These are phyloP conservation scores for Talaromyces funiculosus DNA, from an alignment of 2,329 filamentous ascomycete genomes.

Conservation along the genomic window DNA sequence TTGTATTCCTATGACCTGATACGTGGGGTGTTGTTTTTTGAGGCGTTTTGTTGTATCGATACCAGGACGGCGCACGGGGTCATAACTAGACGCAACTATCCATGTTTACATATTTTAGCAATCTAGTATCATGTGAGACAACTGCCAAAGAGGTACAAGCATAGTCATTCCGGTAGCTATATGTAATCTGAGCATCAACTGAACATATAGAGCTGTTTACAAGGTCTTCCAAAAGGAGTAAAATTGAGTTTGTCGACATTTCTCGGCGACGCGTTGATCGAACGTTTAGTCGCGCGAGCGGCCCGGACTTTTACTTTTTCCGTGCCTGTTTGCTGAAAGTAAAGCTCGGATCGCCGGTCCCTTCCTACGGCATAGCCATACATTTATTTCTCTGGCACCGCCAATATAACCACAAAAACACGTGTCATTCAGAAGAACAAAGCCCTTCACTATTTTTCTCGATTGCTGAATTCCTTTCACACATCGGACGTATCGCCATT, in stretches of 20 bases:
- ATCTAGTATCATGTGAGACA: not conserved
- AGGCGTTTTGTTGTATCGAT: conserved; percentile 3
- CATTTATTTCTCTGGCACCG: not conserved
- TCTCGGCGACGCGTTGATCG: not conserved
- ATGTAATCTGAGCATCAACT: not conserved
- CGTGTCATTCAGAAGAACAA: not conserved
- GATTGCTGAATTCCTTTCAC: not conserved
- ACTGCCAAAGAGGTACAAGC: not conserved
- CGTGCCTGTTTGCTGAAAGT: conserved; percentile 1
- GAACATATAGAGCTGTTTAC: not conserved
- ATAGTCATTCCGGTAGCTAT: not conserved
- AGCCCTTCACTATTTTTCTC: not conserved
- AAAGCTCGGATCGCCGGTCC: not conserved
- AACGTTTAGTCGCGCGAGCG: not conserved
- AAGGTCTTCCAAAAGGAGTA: not conserved
- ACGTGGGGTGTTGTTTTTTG: not conserved
- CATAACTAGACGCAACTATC: not conserved
- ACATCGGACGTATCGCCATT: not conserved
- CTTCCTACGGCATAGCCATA: not conserved
- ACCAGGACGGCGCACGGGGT: not conserved
- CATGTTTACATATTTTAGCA: not conserved
- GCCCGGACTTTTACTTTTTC: not conserved
- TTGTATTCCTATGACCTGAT: not conserved
- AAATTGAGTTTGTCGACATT: conserved; percentile 2
- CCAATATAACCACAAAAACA: not conserved